Evolutionary conservation across 1,139 yeast species (phyloP).

Genomic region (Pichiaceae sp.): DNA sequence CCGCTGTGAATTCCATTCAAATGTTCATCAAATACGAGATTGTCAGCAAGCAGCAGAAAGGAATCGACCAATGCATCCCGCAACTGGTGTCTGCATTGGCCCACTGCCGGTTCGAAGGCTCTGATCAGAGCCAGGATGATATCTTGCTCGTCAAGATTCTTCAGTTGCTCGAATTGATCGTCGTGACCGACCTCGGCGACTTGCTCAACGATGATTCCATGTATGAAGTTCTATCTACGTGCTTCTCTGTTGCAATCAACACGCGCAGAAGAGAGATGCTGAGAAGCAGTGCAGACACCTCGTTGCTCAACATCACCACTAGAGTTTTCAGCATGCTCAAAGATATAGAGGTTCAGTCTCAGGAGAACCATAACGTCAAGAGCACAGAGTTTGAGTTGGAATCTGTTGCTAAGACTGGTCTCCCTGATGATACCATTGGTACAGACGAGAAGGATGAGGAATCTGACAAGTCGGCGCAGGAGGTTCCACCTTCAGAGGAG

Average conservation of each 20-base stretch:
- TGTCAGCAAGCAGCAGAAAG: slow-evolving; percentile 34
- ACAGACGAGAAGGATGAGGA: slow-evolving; percentile 2
- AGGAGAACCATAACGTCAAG: slow-evolving; percentile 22
- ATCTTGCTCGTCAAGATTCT: slow-evolving; percentile 81
- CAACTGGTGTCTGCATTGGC: slow-evolving; percentile 73
- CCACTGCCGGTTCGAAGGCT: slow-evolving; percentile 93
- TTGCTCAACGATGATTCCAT: slow-evolving; percentile 73
- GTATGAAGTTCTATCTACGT: slow-evolving; percentile 85
- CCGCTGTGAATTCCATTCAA: slow-evolving; percentile 69
- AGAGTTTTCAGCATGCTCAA: slow-evolving; percentile 58
- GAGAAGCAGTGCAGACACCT: slow-evolving; percentile 82
- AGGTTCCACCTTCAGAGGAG: slow-evolving; percentile 1
- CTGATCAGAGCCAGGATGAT: slow-evolving; percentile 89
- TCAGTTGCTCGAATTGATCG: slow-evolving; percentile 60
- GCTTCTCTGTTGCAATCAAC: slow-evolving; percentile 87
- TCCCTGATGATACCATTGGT: slow-evolving; percentile 25
- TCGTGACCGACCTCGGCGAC: slow-evolving; percentile 56
- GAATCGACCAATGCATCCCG: slow-evolving; percentile 45
- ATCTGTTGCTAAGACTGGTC: slow-evolving; percentile 14
- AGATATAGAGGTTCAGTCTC: slow-evolving; percentile 44
- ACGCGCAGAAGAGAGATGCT: slow-evolving; percentile 86
- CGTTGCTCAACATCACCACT: slow-evolving; percentile 64
- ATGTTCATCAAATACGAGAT: slow-evolving; percentile 60
- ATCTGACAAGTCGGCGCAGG: slow-evolving; percentile 10
- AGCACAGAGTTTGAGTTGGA: slow-evolving; percentile 19